Conservation (phyloP, 2,329 filamentous ascomycete genomes). For the Beauveria medogensis region DNA sequence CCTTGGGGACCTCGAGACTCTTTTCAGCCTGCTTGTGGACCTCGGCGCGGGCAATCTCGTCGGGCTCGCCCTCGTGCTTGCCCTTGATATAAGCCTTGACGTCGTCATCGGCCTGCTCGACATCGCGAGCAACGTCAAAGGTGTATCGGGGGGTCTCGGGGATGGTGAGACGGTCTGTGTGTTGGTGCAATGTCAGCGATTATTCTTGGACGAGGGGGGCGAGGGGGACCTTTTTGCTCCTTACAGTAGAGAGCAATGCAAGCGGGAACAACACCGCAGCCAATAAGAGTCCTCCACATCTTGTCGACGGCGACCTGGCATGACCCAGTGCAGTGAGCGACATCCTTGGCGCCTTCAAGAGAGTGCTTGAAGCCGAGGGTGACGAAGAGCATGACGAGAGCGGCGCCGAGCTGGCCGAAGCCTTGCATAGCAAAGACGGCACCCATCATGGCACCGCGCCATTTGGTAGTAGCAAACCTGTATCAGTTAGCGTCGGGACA, state of each 20-base stretch:
- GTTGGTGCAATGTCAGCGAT: too few relatives aligned
- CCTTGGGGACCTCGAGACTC: constrained; percentile 57
- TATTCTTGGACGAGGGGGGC: too few relatives aligned
- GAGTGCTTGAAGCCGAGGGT: constrained; percentile 63
- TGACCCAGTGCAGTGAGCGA: constrained; percentile 42
- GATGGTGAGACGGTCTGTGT: constrained; percentile 59
- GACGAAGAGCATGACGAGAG: constrained; percentile 68
- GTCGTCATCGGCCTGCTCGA: constrained; percentile 65
- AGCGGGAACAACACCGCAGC: constrained; percentile 72
- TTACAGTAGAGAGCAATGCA: constrained; percentile 70
- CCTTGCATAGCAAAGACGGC: constrained; percentile 84
- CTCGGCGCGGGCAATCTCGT: constrained; percentile 57
- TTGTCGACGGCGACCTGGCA: constrained; percentile 56
- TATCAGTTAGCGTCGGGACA: neutral
- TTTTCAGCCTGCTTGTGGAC: constrained; percentile 45
- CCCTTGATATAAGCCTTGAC: constrained; percentile 67
- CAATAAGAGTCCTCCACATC: constrained; percentile 79
- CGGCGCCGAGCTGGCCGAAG: constrained; percentile 68
- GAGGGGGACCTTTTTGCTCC: constrained; percentile 10
- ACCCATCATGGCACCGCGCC: constrained; percentile 81
- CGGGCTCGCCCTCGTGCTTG: constrained; percentile 51
- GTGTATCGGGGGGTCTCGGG: constrained; percentile 85
- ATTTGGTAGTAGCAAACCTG: constrained; percentile 67
- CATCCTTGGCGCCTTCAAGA: constrained; percentile 42
- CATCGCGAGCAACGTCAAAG: constrained; percentile 69